Conservation (phyloP, 2,329 filamentous ascomycete genomes). For the Trichocomaceae sp. region DNA sequence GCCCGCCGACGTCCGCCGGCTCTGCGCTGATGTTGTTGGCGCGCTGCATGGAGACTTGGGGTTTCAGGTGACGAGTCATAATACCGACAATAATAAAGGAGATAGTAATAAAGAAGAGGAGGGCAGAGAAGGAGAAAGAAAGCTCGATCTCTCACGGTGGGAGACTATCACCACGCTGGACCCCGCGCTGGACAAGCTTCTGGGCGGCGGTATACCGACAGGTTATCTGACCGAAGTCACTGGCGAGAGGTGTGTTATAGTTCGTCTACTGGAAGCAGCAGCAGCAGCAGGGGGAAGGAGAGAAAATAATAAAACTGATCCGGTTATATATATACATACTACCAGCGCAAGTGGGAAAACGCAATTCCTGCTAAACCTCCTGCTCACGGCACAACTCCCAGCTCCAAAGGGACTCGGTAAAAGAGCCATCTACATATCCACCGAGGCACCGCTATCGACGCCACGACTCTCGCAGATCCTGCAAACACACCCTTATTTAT, state of each 20-base stretch:
- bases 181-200: constrained; percentile 58
- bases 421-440: constrained; percentile 87
- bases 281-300: background rate
- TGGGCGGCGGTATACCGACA: constrained; percentile 73
- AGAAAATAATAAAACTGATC: background rate
- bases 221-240: constrained; percentile 83
- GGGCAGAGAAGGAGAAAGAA: constrained; percentile 18
- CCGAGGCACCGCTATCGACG: constrained; percentile 79
- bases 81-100: constrained; percentile 12
- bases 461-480: constrained; percentile 75
- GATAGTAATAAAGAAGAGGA: constrained; percentile 16
- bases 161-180: constrained; percentile 74
- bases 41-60: constrained; percentile 60
- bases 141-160: constrained; percentile 38
- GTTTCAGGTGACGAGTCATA: constrained; percentile 20
- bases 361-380: constrained; percentile 78
- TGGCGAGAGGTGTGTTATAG: constrained; percentile 69
- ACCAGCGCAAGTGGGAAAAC: constrained; percentile 82
- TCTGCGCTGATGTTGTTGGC: constrained; percentile 60
- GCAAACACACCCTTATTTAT: constrained; percentile 56
- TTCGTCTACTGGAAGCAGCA: background rate
- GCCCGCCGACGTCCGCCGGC: constrained; percentile 67
- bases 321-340: no score
- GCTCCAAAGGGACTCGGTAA: constrained; percentile 63
- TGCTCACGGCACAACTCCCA: constrained; percentile 77